Evolutionary conservation across 352 stramenopile genomes (phyloP).

Genomic region (Thalassiosira livingstoniorum): DNA sequence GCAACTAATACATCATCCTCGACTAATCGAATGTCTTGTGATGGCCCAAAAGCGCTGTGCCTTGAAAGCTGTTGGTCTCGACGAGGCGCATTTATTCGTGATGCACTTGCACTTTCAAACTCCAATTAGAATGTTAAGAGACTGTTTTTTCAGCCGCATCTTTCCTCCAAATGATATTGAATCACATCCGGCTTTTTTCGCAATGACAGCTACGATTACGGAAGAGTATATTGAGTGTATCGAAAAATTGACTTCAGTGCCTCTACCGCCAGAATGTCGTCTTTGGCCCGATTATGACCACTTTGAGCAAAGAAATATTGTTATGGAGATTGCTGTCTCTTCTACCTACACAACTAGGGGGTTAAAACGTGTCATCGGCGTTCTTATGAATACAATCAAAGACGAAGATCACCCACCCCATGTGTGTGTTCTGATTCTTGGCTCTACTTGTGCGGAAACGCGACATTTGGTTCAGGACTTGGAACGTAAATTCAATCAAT

Average conservation of each 20-base stretch:
- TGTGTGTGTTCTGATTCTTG: too few species aligned
- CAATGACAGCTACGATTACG: slow-evolving; percentile 35
- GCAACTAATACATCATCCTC: neutral
- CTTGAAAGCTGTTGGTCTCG: too few species aligned
- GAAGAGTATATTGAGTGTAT: neutral
- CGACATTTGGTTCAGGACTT: too few species aligned
- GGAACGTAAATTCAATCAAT: neutral
- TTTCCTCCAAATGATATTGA: neutral
- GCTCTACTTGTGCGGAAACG: slow-evolving; percentile 18
- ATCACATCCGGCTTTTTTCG: too few species aligned
- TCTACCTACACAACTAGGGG: neutral
- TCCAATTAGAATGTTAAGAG: neutral
- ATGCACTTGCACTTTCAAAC: too few species aligned
- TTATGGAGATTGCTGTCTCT: neutral
- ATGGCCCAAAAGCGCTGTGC: neutral
- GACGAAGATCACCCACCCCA: too few species aligned
- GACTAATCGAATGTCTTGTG: neutral
- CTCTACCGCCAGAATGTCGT: neutral
- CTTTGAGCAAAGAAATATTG: slow-evolving; percentile 12
- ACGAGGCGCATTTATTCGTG: too few species aligned
- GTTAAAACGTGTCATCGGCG: neutral
- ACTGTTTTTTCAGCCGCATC: neutral
- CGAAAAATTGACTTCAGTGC: slow-evolving; percentile 16
- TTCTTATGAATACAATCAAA: neutral
- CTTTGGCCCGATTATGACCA: slow-evolving; percentile 1